Percentiles rank a stretch among this genome's conserved stretches.
Conservation (phyloP, 495 filamentous ascomycete genomes). For the Pyronema omphalodes region DNA sequence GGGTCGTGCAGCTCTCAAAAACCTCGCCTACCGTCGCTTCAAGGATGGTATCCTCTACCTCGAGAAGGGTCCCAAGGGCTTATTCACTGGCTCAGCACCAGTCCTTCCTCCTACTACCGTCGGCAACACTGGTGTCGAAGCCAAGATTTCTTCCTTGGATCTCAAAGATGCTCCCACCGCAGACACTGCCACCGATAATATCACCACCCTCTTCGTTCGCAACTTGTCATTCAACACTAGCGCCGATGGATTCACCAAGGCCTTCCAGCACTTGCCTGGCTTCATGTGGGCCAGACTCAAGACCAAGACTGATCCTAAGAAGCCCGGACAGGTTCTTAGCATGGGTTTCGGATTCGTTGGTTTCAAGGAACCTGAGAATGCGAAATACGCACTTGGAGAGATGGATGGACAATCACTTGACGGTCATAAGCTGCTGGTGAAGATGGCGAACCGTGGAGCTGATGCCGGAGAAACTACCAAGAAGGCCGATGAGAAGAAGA, state of each 20-base stretch:
- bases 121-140: not conserved
- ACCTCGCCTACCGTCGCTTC: conserved; percentile 70
- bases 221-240: conserved; percentile 90
- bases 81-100: conserved; percentile 35
- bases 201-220: conserved; percentile 70
- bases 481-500: conserved; percentile 28
- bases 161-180: conserved; percentile 36
- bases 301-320: conserved; percentile 72
- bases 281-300: conserved; percentile 72
- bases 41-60: conserved; percentile 84
- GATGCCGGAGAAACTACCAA: conserved; percentile 66
- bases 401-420: conserved; percentile 82
- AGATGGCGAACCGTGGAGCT: conserved; percentile 61
- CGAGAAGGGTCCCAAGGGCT: conserved; percentile 73
- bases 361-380: conserved; percentile 58
- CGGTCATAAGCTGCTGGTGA: conserved; percentile 65
- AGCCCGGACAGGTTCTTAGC: conserved; percentile 61
- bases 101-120: conserved; percentile 8
- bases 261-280: conserved; percentile 64
- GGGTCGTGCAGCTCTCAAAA: conserved; percentile 60
- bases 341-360: conserved; percentile 96
- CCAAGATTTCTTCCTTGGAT: conserved; percentile 27
- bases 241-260: conserved; percentile 47
- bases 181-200: conserved; percentile 32
- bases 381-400: conserved; percentile 53